Conservation (phyloP, 2,329 filamentous ascomycete species). For the Cladosporium oxysporum region DNA sequence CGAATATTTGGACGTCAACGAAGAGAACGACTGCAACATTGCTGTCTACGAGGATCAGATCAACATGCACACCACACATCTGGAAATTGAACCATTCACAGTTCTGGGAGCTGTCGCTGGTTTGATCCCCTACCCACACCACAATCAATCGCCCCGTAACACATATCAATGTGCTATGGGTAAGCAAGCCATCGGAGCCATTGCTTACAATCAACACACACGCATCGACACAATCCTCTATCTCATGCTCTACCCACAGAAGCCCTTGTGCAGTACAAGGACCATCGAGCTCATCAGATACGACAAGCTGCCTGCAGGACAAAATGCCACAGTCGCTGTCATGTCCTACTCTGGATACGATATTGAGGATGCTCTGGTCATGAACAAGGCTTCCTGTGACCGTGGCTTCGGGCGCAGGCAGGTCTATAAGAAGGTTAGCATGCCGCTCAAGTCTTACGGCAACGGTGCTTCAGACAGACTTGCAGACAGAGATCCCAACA, state of each 20-base stretch:
- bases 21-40: conserved; percentile 95
- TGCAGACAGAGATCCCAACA: conserved; percentile 57
- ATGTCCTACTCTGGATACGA: conserved; percentile 99
- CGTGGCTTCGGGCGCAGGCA: conserved; percentile 95
- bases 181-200: conserved; percentile 98
- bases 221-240: conserved; percentile 95
- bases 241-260: conserved; percentile 94
- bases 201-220: conserved; percentile 97
- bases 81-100: conserved; percentile 98
- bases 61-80: conserved; percentile 79
- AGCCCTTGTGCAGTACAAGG: conserved; percentile 95
- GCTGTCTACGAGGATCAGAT: conserved; percentile 87
- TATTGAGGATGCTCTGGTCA: conserved; percentile 94
- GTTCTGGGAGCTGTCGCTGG: conserved; percentile 93
- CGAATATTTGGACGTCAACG: conserved; percentile 96
- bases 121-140: conserved; percentile 95
- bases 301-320: conserved; percentile 93
- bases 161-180: conserved; percentile 99
- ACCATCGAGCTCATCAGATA: conserved; percentile 97
- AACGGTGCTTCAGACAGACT: conserved; percentile 70
- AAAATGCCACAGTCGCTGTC: conserved; percentile 96
- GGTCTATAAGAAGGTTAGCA: conserved; percentile 93
- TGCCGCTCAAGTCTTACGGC: conserved; percentile 83
- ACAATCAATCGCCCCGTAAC: conserved; percentile 98
- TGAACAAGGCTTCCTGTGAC: conserved; percentile 95